Conservation (phyloP, 768 basidiomycete genomes). For the Polyporus arcularius region DNA sequence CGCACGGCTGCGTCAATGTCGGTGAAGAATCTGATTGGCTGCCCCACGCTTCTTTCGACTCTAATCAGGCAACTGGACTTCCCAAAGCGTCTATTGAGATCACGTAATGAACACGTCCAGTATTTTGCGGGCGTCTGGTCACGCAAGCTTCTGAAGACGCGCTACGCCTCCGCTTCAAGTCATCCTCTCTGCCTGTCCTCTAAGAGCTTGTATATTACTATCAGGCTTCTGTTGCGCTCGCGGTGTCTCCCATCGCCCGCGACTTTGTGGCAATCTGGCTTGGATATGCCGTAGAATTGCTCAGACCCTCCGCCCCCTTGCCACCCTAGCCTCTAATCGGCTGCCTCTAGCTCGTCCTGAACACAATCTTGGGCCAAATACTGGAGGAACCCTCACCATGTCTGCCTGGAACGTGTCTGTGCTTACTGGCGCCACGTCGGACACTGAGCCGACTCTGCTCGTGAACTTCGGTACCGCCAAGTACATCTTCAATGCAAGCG, state of each 20-base stretch:
- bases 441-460: slow-evolving; percentile 80
- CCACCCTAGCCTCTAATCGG: not conserved
- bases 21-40: no score
- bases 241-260: not conserved
- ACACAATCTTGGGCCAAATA: no score
- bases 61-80: no score
- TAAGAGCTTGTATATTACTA: not conserved
- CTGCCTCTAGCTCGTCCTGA: not conserved
- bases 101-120: no score
- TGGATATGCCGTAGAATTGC: slow-evolving; percentile 13
- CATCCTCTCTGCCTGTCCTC: not conserved
- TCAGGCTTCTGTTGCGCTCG: not conserved
- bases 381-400: not conserved
- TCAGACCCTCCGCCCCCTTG: not conserved
- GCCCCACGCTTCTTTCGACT: no score
- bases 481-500: slow-evolving; percentile 88
- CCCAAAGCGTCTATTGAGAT: not conserved
- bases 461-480: slow-evolving; percentile 76
- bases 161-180: not conserved
- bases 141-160: no score
- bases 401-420: slow-evolving; percentile 60
- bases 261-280: slow-evolving; percentile 7
- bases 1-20: no score
- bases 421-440: slow-evolving; percentile 59
- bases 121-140: no score